These are phyloP conservation scores for Erodium moschatum DNA, from an alignment of 441 rosid genomes.

Conservation along the genomic window DNA sequence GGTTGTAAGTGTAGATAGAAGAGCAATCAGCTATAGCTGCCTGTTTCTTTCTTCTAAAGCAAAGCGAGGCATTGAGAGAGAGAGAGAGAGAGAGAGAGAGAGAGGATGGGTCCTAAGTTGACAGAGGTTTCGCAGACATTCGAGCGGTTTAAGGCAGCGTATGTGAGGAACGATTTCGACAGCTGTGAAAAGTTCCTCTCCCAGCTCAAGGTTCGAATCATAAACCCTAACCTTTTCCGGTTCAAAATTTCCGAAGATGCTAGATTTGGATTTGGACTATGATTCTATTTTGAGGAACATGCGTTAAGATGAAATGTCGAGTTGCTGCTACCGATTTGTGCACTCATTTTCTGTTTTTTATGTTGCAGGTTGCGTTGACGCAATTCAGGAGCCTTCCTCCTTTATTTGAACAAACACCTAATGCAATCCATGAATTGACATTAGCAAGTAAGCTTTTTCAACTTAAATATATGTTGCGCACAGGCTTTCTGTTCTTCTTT, in stretches of 20 bases:
- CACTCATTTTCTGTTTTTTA: not conserved
- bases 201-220: slow-evolving; percentile 55
- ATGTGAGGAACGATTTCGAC: slow-evolving; percentile 51
- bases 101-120: slow-evolving; percentile 68
- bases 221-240: slow-evolving; percentile 25
- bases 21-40: not conserved
- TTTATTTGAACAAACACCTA: slow-evolving; percentile 62
- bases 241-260: not conserved
- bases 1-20: no score
- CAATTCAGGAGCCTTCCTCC: slow-evolving; percentile 83
- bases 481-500: no score
- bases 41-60: slow-evolving; percentile 9
- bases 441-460: slow-evolving; percentile 52
- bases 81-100: not conserved
- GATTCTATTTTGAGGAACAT: not conserved
- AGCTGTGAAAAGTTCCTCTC: slow-evolving; percentile 47
- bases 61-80: slow-evolving; percentile 8
- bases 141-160: slow-evolving; percentile 75
- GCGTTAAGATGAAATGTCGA: not conserved
- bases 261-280: slow-evolving; percentile 7
- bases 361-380: slow-evolving; percentile 59
- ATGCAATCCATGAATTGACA: slow-evolving; percentile 53
- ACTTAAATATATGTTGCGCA: not conserved
- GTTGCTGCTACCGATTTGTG: not conserved
- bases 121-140: slow-evolving; percentile 70